Percentiles rank a stretch among this genome's conserved stretches.
phyloP scores from a whole-genome alignment of 1,284 basidiomycete genomes.

The Veloboletus limbatus region DNA sequence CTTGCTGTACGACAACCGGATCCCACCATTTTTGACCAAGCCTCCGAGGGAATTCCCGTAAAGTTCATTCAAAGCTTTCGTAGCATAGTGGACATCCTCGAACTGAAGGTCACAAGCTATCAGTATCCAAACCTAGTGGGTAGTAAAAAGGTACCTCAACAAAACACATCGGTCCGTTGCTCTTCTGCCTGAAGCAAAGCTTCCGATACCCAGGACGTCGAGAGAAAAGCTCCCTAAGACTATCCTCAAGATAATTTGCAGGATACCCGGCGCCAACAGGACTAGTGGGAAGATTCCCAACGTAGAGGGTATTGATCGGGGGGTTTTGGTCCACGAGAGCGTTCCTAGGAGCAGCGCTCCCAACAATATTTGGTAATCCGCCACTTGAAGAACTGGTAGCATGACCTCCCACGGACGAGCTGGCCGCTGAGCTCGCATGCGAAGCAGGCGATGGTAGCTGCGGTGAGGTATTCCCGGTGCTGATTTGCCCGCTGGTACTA shows the following conservation, averaged over 20 bases:
- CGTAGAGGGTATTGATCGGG: conserved; percentile 93
- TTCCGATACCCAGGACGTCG: conserved; percentile 83
- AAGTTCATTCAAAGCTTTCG: conserved; percentile 82
- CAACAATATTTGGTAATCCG: conserved; percentile 18
- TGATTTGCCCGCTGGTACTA: conserved; percentile 43
- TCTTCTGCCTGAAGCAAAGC: conserved; percentile 93
- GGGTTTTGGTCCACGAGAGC: conserved; percentile 83
- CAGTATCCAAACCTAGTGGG: conserved; percentile 2
- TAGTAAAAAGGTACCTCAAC: conserved; percentile 64
- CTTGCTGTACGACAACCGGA: conserved; percentile 95
- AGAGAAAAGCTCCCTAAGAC: conserved; percentile 78
- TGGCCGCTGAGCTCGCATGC: conserved; percentile 28
- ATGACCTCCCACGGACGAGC: conserved; percentile 30
- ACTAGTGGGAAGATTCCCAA: conserved; percentile 87
- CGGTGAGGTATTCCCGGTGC: conserved; percentile 35
- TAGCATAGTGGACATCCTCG: conserved; percentile 83
- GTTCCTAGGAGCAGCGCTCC: conserved; percentile 44
- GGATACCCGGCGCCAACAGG: conserved; percentile 55
- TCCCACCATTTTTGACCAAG: conserved; percentile 90
- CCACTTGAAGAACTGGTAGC: conserved; percentile 36
- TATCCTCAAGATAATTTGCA: conserved; percentile 81
- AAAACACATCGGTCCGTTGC: conserved; percentile 96
- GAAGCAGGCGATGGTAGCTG: conserved; percentile 59
- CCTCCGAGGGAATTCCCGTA: conserved; percentile 91
- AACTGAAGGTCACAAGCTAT: conserved; percentile 54